phyloP scores from a whole-genome alignment of 495 filamentous ascomycete species.

The Penicillium steckii region DNA sequence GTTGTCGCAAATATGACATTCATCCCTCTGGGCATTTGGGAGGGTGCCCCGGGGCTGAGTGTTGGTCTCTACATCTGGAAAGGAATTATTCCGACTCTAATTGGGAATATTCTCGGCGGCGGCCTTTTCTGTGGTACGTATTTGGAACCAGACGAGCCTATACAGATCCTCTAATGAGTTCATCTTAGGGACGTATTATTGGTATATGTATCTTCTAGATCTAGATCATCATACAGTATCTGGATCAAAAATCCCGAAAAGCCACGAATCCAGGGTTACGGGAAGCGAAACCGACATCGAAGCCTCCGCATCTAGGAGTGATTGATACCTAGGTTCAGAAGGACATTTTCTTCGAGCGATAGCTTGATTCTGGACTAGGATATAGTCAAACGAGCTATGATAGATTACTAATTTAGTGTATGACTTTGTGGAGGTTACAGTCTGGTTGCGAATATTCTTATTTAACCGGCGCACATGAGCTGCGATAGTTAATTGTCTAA shows the following conservation, averaged over 20 bases:
- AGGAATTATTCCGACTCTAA: constrained; percentile 55
- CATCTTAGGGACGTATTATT: constrained; percentile 43
- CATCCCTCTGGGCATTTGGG: constrained; percentile 56
- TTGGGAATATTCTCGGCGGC: constrained; percentile 61
- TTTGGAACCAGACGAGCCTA: neutral
- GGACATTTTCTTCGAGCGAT: no score
- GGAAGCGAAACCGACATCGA: no score
- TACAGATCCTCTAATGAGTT: neutral
- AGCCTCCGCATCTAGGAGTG: no score
- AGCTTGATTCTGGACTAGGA: no score
- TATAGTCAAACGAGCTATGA: no score
- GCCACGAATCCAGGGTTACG: no score
- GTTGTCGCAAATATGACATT: constrained; percentile 68
- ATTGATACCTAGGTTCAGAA: no score
- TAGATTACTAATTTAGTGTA: no score
- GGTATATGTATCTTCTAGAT: constrained; percentile 48
- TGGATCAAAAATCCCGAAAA: neutral
- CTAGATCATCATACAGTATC: neutral
- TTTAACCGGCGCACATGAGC: no score
- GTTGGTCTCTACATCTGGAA: constrained; percentile 64
- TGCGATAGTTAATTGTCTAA: no score
- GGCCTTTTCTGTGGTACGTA: constrained; percentile 45
- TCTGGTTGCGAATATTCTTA: no score
- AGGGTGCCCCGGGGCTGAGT: constrained; percentile 46
- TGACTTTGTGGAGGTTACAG: no score